Percentiles rank a stretch among this genome's conserved stretches.
phyloP scores from a whole-genome alignment of 2,329 filamentous ascomycete species.

The Pezicula carpinea region DNA sequence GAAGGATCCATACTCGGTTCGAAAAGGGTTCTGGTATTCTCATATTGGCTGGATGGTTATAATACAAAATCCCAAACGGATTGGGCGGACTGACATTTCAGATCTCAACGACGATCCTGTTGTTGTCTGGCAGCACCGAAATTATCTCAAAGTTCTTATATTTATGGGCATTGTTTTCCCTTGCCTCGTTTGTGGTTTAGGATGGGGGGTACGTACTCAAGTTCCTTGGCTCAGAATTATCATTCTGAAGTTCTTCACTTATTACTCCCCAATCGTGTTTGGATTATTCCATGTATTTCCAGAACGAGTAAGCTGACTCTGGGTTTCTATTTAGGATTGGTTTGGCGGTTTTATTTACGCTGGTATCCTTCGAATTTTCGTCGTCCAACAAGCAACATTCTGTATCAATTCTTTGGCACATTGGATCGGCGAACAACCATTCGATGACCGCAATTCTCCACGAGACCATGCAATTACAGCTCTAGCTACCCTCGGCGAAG shows the following conservation, averaged over 20 bases:
- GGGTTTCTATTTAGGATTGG: no score
- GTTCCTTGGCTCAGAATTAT: no score
- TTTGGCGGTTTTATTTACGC: conserved; percentile 75
- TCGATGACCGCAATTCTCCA: conserved; percentile 84
- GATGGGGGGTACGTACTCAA: no score
- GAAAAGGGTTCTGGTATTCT: conserved; percentile 77
- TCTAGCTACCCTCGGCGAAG: conserved; percentile 78
- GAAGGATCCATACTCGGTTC: conserved; percentile 83
- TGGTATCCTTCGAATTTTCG: conserved; percentile 77
- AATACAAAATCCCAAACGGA: conserved; percentile 83
- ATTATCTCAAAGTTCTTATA: conserved; percentile 74
- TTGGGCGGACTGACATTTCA: conserved; percentile 78
- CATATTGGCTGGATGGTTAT: conserved; percentile 86
- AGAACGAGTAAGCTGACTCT: no score
- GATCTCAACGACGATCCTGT: conserved; percentile 79
- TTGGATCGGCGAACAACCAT: conserved; percentile 85
- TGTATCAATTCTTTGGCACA: conserved; percentile 86
- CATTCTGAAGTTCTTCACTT: no score
- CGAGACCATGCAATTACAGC: conserved; percentile 82
- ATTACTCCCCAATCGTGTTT: no score
- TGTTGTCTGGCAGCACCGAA: conserved; percentile 78
- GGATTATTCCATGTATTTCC: no score
- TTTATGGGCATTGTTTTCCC: conserved; percentile 72
- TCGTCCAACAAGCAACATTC: conserved; percentile 86
- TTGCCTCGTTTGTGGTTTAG: conserved; percentile 64